phyloP scores from a whole-genome alignment of 345 rosid genomes.

The Aethionema arabicum region DNA sequence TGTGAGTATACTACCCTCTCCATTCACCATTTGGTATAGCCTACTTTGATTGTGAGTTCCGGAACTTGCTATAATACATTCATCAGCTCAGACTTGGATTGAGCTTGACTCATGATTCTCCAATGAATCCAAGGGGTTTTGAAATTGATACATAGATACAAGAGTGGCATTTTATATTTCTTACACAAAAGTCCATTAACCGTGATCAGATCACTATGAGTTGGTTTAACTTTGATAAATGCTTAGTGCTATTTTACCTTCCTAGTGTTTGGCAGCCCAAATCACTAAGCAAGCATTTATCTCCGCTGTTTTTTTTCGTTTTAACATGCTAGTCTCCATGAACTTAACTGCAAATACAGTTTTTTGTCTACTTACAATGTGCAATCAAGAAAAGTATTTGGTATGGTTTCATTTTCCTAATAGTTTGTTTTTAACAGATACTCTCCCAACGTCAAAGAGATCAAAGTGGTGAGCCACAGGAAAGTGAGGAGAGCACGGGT shows the following conservation, averaged over 20 bases:
- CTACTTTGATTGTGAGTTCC: background rate
- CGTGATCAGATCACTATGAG: slow-evolving; percentile 9
- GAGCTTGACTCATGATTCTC: background rate
- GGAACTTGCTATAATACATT: background rate
- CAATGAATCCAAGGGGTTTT: background rate
- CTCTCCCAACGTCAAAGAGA: slow-evolving; percentile 84
- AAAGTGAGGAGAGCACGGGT: slow-evolving; percentile 92
- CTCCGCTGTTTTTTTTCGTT: slow-evolving; percentile 11
- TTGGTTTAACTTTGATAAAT: background rate
- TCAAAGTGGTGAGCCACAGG: slow-evolving; percentile 64
- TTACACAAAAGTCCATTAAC: background rate
- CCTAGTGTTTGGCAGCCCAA: slow-evolving; percentile 2
- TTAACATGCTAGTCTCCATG: slow-evolving; percentile 2
- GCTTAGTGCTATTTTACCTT: slow-evolving; percentile 11
- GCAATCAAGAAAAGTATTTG: slow-evolving; percentile 5
- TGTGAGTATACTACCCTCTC: slow-evolving; percentile 42
- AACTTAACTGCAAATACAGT: background rate
- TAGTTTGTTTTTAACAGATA: slow-evolving; percentile 47
- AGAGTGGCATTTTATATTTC: background rate
- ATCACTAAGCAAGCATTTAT: background rate
- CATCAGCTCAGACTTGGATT: background rate
- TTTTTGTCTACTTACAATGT: background rate
- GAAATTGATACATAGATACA: background rate
- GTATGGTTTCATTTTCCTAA: slow-evolving; percentile 1
- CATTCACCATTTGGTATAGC: background rate